Percentiles rank a stretch among this genome's conserved stretches.
These are phyloP conservation scores for Ogataea saltuana DNA, from an alignment of 805 yeast species.

Conservation along the genomic window DNA sequence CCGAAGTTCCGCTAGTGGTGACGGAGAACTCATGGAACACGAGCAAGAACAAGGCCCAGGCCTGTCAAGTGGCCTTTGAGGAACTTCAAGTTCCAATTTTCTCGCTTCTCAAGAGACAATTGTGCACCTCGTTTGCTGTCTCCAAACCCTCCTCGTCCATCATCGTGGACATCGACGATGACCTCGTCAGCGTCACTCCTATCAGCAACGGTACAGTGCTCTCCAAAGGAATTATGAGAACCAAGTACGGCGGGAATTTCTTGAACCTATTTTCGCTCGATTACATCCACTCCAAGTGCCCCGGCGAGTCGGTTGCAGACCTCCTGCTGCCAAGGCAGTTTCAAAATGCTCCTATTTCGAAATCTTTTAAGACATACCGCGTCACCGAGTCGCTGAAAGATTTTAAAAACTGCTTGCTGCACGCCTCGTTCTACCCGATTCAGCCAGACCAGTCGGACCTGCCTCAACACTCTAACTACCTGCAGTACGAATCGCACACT, in stretches of 20 bases:
- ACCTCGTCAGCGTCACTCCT: conserved; percentile 72
- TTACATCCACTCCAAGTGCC: conserved; percentile 40
- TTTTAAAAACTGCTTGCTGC: conserved; percentile 42
- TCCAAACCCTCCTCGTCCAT: conserved; percentile 73
- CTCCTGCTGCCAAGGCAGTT: conserved; percentile 37
- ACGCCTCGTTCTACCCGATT: conserved; percentile 32
- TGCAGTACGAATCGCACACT: conserved; percentile 33
- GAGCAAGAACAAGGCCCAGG: conserved; percentile 51
- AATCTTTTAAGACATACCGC: conserved; percentile 43
- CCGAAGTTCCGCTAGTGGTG: conserved; percentile 64
- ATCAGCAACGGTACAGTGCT: conserved; percentile 73
- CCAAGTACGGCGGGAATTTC: conserved; percentile 84
- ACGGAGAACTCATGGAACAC: conserved; percentile 68
- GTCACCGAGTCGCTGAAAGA: conserved; percentile 45
- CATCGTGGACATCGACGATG: conserved; percentile 78
- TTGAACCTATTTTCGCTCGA: conserved; percentile 62
- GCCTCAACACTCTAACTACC: conserved; percentile 37
- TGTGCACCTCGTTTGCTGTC: conserved; percentile 75
- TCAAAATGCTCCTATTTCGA: conserved; percentile 32
- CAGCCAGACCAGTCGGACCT: conserved; percentile 29
- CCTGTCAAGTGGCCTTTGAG: conserved; percentile 75
- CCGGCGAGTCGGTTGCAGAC: conserved; percentile 31
- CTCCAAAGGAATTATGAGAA: conserved; percentile 61
- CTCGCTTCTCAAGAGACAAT: conserved; percentile 71
- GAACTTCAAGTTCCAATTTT: conserved; percentile 73